Conservation (phyloP, 345 rosid species). For the Eutrema japonicum region DNA sequence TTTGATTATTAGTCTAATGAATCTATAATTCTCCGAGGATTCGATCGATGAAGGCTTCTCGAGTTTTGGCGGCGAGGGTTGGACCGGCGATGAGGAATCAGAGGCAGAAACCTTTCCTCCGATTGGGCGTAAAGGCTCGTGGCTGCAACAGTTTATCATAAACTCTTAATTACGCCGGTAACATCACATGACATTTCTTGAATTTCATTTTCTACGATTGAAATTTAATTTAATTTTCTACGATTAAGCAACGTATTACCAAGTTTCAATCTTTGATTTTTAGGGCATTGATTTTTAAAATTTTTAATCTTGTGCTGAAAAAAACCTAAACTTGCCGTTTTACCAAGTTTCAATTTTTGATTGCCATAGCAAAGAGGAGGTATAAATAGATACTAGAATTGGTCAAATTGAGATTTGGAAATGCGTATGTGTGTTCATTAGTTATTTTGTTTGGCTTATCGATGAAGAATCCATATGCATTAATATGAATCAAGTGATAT, state of each 20-base stretch:
- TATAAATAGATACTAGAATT: too few relatives aligned
- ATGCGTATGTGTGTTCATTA: too few relatives aligned
- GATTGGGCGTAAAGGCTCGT: constrained; percentile 71
- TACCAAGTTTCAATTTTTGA: too few relatives aligned
- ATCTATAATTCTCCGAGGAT: constrained; percentile 1
- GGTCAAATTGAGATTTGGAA: too few relatives aligned
- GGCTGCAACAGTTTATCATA: constrained; percentile 85
- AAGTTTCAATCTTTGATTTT: constrained; percentile 16
- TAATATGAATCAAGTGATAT: too few relatives aligned
- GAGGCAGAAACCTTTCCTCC: constrained; percentile 70
- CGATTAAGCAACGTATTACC: neutral
- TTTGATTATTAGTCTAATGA: neutral
- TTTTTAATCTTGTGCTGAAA: neutral
- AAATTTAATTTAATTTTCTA: neutral
- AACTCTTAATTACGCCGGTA: constrained; percentile 84
- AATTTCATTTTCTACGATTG: neutral
- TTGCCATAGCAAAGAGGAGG: too few relatives aligned
- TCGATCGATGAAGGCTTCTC: constrained; percentile 45
- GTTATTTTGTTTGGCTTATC: too few relatives aligned
- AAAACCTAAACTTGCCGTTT: too few relatives aligned
- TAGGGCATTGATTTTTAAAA: neutral
- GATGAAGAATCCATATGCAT: too few relatives aligned
- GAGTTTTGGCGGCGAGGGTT: neutral
- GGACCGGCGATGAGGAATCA: constrained; percentile 32
- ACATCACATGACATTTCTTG: neutral